Base-by-base conservation (phyloP, 179 eudicot genomes). In the Corrigiola litoralis region DNA sequence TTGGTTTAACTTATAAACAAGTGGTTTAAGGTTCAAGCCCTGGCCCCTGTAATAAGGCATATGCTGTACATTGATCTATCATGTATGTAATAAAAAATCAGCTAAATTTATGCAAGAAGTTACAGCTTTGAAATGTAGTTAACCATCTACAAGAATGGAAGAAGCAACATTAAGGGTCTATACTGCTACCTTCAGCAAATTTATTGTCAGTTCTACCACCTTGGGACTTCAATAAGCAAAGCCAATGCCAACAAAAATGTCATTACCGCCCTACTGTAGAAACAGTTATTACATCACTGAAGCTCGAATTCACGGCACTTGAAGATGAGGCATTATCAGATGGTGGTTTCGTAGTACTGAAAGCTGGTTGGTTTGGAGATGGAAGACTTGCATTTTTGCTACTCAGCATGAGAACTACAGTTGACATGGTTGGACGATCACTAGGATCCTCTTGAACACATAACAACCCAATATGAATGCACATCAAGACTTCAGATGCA, bases 381-480 rank as follows among this genome's bases (percentile, higher is more conserved):
- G 67, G 61, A 17, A 65, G 71, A 66, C 61, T 51, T 2, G 48
- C 48, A 41, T 51, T 66, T 41, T 72, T 67, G 13, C 51, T 32
- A 45, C 68, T 68, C 10, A 67, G 57, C 76, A 72, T 72, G 12
- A 38, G 37, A 6, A 54, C 67, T 8, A 61, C 52, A 8, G 63
- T 16, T 45, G 77, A 61, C 68, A 67, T 67, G 1, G 72, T 60
- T 21, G 77, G 68, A 14, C 72, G 72, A 27, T 72, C 72, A 44
- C 31, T 46, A 25, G 67, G 63, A 13, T 66, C 76, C 17, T 72
- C 72, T 67, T 72, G 72, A 36, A 72, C 36, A 12, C 72, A 72
- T 12, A 72, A 40, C 63, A 72, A 61, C 27, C 63, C 72, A 4
- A 66, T 52, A 31, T 72, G 67, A 45, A 72, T 72, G 41, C 76